A percentile compares a stretch with the other conserved stretches of the same genome.
phyloP scores from a whole-genome alignment of 139 green algal species.

The Desmodesmus armatus region DNA sequence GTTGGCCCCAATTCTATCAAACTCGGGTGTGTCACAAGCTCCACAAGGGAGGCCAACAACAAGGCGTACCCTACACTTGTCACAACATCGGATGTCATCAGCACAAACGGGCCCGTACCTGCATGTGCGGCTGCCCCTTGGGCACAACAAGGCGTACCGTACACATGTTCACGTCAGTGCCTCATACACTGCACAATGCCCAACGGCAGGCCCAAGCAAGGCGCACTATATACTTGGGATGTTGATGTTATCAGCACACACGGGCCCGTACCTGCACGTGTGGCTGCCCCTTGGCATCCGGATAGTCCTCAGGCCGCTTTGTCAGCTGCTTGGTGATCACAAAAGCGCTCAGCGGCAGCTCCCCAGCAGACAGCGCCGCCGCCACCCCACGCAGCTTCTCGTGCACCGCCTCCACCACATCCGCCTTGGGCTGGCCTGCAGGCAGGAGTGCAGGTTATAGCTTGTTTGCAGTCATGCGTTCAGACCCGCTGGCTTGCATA shows the following conservation, averaged over 20 bases:
- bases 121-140: conserved; percentile 94
- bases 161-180: not conserved
- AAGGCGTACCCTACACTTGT: not conserved
- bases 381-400: conserved; percentile 71
- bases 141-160: too few species aligned
- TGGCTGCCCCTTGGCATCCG: conserved; percentile 93
- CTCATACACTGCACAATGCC: not conserved
- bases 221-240: not conserved
- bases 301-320: conserved; percentile 95
- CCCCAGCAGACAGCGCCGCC: conserved; percentile 62
- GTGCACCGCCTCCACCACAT: conserved; percentile 94
- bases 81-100: not conserved
- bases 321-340: conserved; percentile 99
- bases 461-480: too few species aligned
- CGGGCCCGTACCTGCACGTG: conserved; percentile 90
- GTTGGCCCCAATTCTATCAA: too few species aligned
- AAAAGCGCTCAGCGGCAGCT: conserved; percentile 88
- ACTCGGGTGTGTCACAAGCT: too few species aligned
- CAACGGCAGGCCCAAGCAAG: too few species aligned
- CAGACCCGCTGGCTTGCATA: too few species aligned
- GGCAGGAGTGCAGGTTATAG: too few species aligned
- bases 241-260: not conserved
- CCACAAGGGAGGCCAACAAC: too few species aligned
- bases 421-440: conserved; percentile 72
- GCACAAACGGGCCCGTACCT: conserved; percentile 61